A percentile compares a stretch with the other conserved stretches of the same genome.
phyloP scores from a whole-genome alignment of 352 stramenopile genomes.

The Globisporangium middletonii region DNA sequence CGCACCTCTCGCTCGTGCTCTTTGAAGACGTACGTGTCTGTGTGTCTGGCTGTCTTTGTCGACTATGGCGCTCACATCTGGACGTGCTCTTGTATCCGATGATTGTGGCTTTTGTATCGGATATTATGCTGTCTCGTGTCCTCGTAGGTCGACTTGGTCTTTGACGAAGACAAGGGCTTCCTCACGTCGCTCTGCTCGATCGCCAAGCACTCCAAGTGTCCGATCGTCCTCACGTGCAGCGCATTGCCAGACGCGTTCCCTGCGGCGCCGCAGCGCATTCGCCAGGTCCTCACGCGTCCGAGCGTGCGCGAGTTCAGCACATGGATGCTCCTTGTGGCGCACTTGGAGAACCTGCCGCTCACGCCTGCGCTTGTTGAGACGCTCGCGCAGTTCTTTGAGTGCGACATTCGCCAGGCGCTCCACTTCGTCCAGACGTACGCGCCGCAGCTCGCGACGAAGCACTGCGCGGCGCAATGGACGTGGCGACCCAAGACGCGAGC shows the following conservation, averaged over 20 bases:
- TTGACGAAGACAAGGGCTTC: slow-evolving; percentile 81
- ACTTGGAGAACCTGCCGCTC: slow-evolving; percentile 45
- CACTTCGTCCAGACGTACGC: slow-evolving; percentile 63
- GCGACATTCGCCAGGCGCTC: slow-evolving; percentile 62
- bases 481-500: slow-evolving; percentile 2
- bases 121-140: not conserved
- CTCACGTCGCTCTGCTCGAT: slow-evolving; percentile 64
- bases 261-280: slow-evolving; percentile 33
- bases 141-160: slow-evolving; percentile 54
- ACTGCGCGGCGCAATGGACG: slow-evolving; percentile 11
- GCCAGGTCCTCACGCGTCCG: slow-evolving; percentile 32
- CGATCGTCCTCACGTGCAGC: slow-evolving; percentile 67
- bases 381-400: slow-evolving; percentile 49
- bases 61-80: not conserved
- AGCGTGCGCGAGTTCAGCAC: slow-evolving; percentile 50
- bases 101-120: not conserved
- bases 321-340: slow-evolving; percentile 60
- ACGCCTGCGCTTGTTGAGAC: slow-evolving; percentile 24
- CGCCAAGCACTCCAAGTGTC: slow-evolving; percentile 74
- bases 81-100: slow-evolving; percentile 1
- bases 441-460: slow-evolving; percentile 13
- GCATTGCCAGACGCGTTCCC: slow-evolving; percentile 61
- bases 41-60: not conserved
- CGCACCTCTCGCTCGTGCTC: slow-evolving; percentile 71
- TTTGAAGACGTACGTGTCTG: slow-evolving; percentile 63